Base-by-base conservation (phyloP, 257 asterid genomes). In the Nicotiana undulata region DNA sequence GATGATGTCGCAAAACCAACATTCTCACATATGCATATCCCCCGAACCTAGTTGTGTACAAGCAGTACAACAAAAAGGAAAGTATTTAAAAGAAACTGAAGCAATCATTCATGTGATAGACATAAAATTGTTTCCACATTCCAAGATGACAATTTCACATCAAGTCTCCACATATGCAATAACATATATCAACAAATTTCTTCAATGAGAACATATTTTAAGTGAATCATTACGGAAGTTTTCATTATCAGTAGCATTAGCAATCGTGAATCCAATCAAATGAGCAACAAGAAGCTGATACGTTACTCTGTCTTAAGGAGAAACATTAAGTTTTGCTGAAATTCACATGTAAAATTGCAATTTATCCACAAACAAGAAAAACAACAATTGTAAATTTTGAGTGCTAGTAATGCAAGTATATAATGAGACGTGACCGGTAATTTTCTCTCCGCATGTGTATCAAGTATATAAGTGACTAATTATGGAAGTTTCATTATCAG, bases 1-100 rank as follows among this genome's bases (percentile, higher is more conserved):
- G 99, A 96, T 59, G 99, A 96, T 52, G 99, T 96, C 13, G 97
- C 99, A 81, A 94, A 94, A 55, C 99, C 98, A 70, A 82, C 82
- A 83, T 84, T 81, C 18, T 90, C 97, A 63, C 99, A 96, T 79
- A 93, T 77, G 90, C 99, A 96, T 68, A 96, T 88, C 12, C 98
- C 98, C 72, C 99, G 98, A 87, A 90, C 99, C 98, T 96, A 81
- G 13, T 55, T 83, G 51, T 79, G 32, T 34, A 75, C 63, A 22
- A 75, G 22, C 80, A 77, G 46, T 29, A 53, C 74, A 29, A 65
- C 15, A 20, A 63, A 65, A 37, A 64, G 24, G 40, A 79, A 78
- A 37, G 17, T 34, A 29, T 8, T 52, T 56, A 81, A 60, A 11
- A 52, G 81, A 76, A 17, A 56, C 44, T 18, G 12, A 75, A 20